phyloP scores from a whole-genome alignment of 208 protist species.

The Leptomonas seymouri region DNA sequence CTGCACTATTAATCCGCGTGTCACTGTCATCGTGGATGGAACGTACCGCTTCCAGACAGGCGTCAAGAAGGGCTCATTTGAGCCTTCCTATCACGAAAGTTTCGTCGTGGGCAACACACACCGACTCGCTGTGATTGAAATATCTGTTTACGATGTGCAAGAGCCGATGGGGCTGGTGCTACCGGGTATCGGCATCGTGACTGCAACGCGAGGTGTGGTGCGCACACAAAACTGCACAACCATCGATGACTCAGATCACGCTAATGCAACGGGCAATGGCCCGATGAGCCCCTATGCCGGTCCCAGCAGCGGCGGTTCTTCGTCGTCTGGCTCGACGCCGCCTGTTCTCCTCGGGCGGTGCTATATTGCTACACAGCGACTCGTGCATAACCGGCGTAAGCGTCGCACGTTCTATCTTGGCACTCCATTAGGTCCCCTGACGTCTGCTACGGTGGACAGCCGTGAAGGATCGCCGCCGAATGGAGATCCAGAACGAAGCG shows the following conservation, averaged over 20 bases:
- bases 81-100: conserved; percentile 55
- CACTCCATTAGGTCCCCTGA: conserved; percentile 22
- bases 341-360: conserved; percentile 61
- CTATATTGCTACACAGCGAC: conserved; percentile 64
- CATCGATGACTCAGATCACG: conserved; percentile 14
- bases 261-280: not conserved
- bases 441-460: not conserved
- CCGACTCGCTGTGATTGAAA: conserved; percentile 70
- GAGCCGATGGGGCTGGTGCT: conserved; percentile 37
- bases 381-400: conserved; percentile 56
- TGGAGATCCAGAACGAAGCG: not conserved
- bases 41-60: conserved; percentile 74
- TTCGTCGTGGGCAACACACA: conserved; percentile 85
- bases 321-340: conserved; percentile 17
- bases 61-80: conserved; percentile 43
- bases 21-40: conserved; percentile 66
- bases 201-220: conserved; percentile 25
- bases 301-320: conserved; percentile 1
- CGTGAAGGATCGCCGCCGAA: not conserved
- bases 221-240: conserved; percentile 8
- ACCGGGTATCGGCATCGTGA: conserved; percentile 30
- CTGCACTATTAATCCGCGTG: conserved; percentile 45
- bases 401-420: conserved; percentile 44
- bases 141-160: conserved; percentile 59
- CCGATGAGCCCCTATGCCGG: not conserved